phyloP scores from a whole-genome alignment of 1,139 yeast species.

The Saccharomyces hybrid region DNA sequence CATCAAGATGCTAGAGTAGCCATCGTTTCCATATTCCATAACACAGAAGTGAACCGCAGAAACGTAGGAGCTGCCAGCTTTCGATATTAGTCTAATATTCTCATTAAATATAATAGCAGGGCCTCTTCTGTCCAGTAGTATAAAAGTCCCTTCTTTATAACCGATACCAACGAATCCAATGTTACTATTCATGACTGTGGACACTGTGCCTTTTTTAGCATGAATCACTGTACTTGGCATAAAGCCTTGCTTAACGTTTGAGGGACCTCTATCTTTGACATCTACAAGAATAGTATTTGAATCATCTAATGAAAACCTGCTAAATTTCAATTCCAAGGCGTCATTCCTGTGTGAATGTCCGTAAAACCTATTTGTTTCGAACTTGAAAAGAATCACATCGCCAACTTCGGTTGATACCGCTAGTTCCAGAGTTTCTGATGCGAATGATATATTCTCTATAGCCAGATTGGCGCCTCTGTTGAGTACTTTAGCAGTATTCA shows the following conservation, averaged over 20 bases:
- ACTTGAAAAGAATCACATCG: constrained; percentile 67
- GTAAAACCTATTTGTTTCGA: constrained; percentile 46
- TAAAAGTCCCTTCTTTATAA: constrained; percentile 63
- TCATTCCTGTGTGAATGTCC: constrained; percentile 29
- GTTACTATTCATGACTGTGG: constrained; percentile 59
- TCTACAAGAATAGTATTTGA: constrained; percentile 28
- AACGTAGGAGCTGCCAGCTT: constrained; percentile 32
- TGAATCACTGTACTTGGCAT: constrained; percentile 55
- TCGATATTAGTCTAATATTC: constrained; percentile 25
- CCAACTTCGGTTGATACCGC: constrained; percentile 56
- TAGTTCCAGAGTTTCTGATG: constrained; percentile 69
- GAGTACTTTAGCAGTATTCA: constrained; percentile 43
- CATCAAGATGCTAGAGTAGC: constrained; percentile 63
- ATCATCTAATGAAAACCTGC: constrained; percentile 28
- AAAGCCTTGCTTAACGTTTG: constrained; percentile 51
- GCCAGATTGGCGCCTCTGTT: constrained; percentile 38
- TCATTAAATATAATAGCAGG: constrained; percentile 67
- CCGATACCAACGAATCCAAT: constrained; percentile 84
- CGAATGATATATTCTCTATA: constrained; percentile 57
- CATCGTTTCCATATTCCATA: constrained; percentile 53
- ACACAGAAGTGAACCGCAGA: constrained; percentile 67
- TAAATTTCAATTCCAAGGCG: constrained; percentile 27
- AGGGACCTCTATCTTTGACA: constrained; percentile 34
- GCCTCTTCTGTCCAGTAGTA: constrained; percentile 76
- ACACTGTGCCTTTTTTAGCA: constrained; percentile 39